Evolutionary conservation across 2,329 filamentous ascomycete genomes (phyloP).

Genomic region (Colletotrichum ledebouriae): DNA sequence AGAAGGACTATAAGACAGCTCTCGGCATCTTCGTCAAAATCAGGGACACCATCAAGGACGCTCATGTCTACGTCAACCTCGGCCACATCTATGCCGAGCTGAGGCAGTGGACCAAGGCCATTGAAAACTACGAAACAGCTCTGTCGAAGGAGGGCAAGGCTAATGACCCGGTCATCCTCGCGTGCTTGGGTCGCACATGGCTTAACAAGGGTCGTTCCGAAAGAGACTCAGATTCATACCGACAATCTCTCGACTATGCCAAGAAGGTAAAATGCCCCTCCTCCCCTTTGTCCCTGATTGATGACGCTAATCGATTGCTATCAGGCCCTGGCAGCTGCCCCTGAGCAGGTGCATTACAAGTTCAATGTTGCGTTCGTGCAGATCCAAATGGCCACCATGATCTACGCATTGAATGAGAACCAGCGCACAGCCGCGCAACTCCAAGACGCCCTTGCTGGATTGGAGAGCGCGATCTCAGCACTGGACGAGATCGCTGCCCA

Average conservation of each 20-base stretch:
- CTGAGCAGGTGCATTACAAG: constrained; percentile 89
- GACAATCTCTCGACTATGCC: constrained; percentile 70
- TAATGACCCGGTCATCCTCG: constrained; percentile 82
- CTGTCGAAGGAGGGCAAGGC: constrained; percentile 80
- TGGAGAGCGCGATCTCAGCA: constrained; percentile 86
- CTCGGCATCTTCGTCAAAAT: constrained; percentile 92
- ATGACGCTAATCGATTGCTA: constrained; percentile 45
- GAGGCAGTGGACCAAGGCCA: constrained; percentile 89
- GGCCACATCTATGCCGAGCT: constrained; percentile 94
- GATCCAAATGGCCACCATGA: constrained; percentile 88
- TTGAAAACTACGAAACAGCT: constrained; percentile 93
- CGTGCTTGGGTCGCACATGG: constrained; percentile 91
- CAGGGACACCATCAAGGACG: constrained; percentile 88
- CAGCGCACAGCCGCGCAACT: constrained; percentile 85
- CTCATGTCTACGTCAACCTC: constrained; percentile 91
- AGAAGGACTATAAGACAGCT: constrained; percentile 86
- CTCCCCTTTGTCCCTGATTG: neutral
- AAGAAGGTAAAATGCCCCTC: constrained; percentile 65
- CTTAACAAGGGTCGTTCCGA: constrained; percentile 80
- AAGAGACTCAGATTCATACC: constrained; percentile 69
- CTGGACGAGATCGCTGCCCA: constrained; percentile 74
- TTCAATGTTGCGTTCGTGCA: constrained; percentile 99
- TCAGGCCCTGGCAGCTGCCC: constrained; percentile 80
- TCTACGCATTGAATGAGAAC: constrained; percentile 80
- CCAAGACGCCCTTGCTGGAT: constrained; percentile 80